Conservation (phyloP, 805 yeast species). For the Ogataea methylovora region DNA sequence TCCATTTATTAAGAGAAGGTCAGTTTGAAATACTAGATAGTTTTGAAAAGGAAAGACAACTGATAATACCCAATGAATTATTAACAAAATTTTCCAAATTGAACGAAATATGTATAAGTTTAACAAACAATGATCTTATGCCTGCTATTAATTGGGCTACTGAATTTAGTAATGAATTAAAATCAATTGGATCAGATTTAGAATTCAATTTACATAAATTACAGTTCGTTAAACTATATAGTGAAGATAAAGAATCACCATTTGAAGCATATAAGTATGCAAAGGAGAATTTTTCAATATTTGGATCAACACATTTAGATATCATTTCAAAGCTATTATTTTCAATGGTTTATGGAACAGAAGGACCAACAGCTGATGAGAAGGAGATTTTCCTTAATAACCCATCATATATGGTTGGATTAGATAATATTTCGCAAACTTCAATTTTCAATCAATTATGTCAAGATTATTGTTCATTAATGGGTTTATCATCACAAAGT, state of each 20-base stretch:
- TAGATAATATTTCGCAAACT: too few species aligned
- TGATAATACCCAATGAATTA: slow-evolving; percentile 17
- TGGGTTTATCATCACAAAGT: slow-evolving; percentile 45
- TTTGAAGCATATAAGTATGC: slow-evolving; percentile 38
- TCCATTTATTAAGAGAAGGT: slow-evolving; percentile 25
- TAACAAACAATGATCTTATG: slow-evolving; percentile 24
- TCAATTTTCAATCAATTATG: slow-evolving; percentile 24
- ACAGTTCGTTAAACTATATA: slow-evolving; percentile 29
- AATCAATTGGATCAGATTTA: slow-evolving; percentile 30
- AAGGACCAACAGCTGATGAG: too few species aligned
- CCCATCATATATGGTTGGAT: slow-evolving; percentile 8
- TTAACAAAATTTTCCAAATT: slow-evolving; percentile 31
- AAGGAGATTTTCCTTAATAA: not conserved
- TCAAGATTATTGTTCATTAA: slow-evolving; percentile 39
- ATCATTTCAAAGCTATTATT: slow-evolving; percentile 38
- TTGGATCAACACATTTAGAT: slow-evolving; percentile 31
- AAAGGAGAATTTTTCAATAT: slow-evolving; percentile 28
- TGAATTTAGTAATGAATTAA: slow-evolving; percentile 17
- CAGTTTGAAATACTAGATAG: slow-evolving; percentile 14
- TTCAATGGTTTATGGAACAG: slow-evolving; percentile 19
- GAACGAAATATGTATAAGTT: slow-evolving; percentile 32
- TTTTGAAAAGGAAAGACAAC: slow-evolving; percentile 22
- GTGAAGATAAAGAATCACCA: slow-evolving; percentile 9
- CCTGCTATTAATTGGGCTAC: slow-evolving; percentile 46
- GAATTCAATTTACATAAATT: slow-evolving; percentile 38